Conservation (phyloP, 108 stramenopile genomes). For the Cyclotella atomus region DNA sequence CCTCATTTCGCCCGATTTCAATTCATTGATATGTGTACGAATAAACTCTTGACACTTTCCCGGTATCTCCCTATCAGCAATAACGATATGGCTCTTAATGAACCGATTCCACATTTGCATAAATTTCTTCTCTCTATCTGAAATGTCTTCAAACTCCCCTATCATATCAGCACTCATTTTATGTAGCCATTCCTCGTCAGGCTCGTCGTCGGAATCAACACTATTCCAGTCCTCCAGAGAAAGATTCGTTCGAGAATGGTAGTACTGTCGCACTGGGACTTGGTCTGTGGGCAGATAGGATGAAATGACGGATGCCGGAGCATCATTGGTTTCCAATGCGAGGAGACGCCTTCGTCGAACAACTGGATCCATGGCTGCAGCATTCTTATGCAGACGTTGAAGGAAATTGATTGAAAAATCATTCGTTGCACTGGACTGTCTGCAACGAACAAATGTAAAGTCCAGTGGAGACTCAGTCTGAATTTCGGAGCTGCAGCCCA, state of each 20-base stretch:
- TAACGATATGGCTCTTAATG: constrained; percentile 45
- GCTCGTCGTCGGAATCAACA: constrained; percentile 36
- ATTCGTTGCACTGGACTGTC: neutral
- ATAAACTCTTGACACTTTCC: constrained; percentile 38
- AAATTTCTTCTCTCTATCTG: constrained; percentile 51
- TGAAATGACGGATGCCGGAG: constrained; percentile 23
- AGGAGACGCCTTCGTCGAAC: constrained; percentile 16
- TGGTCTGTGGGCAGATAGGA: constrained; percentile 24
- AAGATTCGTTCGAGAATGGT: constrained; percentile 45
- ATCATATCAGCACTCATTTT: constrained; percentile 39
- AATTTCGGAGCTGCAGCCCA: neutral
- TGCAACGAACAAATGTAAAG: too few species aligned
- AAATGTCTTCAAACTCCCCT: constrained; percentile 64
- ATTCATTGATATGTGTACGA: constrained; percentile 14
- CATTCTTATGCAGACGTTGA: neutral
- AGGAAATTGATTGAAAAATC: constrained; percentile 23
- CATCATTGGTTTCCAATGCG: constrained; percentile 18
- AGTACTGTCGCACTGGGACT: constrained; percentile 47
- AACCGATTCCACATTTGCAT: constrained; percentile 71
- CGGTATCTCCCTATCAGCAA: constrained; percentile 49
- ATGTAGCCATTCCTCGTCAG: constrained; percentile 42
- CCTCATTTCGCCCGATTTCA: constrained; percentile 21
- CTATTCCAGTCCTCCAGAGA: constrained; percentile 32
- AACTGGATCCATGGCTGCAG: constrained; percentile 6
- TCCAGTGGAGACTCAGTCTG: too few species aligned